Base-by-base conservation (phyloP, 2,329 filamentous ascomycete species). In the Lasiodiplodia citricola region DNA sequence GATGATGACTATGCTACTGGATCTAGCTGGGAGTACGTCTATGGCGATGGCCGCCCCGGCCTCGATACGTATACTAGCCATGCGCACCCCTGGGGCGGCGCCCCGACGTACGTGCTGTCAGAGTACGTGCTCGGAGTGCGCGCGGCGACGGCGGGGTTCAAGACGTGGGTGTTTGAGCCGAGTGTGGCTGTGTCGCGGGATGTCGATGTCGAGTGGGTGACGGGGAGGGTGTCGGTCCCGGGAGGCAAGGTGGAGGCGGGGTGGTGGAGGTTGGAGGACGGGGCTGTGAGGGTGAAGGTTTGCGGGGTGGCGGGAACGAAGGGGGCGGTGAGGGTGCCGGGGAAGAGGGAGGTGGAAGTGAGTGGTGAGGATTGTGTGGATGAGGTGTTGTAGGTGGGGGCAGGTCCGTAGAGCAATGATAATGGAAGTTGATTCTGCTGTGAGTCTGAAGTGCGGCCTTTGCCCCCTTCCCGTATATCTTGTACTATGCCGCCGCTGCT, bases 11-110 rank as follows among this genome's bases (percentile, higher is more conserved):
- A 79, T 68, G 74, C 74, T 28, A 80, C 78, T 2, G 83, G 82
- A 6, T 76, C 82, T 7, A 78, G 76, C 21, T 85, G 83, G 82
- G 83, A 85, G 70, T 84, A 85, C 55, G 74, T 83, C 75, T 25
- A 78, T 50, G 75, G 78, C 0, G 74, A 80, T 31, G 78, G 78
- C 1, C 73, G 74, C 0, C 83, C 83, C 0, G 83, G 82, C 0
- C 74, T 85, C 1, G 76, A 76, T 13, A 69, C 81, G 0, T 85
- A 79, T 71, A 85, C 83, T 1, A 81, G 79, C 52, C 72, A 83
- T 1, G 74, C 76, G 1, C 83, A 84, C 69, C 81, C 82, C 0
- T 85, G 82, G 83, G 80, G 82, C 38, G 81, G 78, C 0, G 82
- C 81, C 6, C 79, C 82, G 2, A 84, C 82, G 8, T 85, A 84